Evolutionary conservation across 441 rosid genomes (phyloP), one percentile per base, ranked within the genome.

Genomic region (Daphne laureola): DNA sequence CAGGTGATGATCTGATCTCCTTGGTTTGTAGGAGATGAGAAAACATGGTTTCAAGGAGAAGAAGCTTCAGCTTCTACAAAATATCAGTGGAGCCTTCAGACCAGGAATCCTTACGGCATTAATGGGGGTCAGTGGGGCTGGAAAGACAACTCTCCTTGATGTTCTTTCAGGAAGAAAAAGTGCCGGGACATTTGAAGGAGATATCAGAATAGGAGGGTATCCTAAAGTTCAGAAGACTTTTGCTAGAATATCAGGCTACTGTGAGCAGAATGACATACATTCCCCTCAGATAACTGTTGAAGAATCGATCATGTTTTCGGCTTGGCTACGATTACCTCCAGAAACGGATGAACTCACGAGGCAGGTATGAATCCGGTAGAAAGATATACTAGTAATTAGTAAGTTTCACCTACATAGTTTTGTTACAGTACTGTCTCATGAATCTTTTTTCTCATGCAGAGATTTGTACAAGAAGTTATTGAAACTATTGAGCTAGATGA

Each of bases 51-150:
- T 63, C 56, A 46, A 62, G 9, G 61, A 65, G 36, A 68, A 63
- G 51, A 79, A 69, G 57, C 73, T 81, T 8, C 83, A 79, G 63
- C 79, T 84, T 31, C 82, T 84, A 17, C 54, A 60, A 13, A 75
- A 70, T 43, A 71, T 84, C 53, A 79, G 78, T 0, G 84, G 87
- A 12, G 67, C 79, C 35, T 77, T 84, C 42, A 70, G 78, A 64
- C 88, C 88, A n/a, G 87, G 92, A 4, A 51, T 79, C 25, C 74
- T 84, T 15, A 82, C 88, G 36, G 93, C 93, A 12, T 38, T 84
- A 57, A 82, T 84, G 88, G 93, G 88, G 14, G 88, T 79, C 17
- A 84, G 84, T 61, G 92, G 92, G 45, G 88, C 92, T 13, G 93
- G 92, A 12, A 84, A 84, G 67, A 84, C 92, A 31, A 84, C 87